Base-by-base conservation (phyloP, 495 filamentous ascomycete genomes). In the Usnea hakonensis region DNA sequence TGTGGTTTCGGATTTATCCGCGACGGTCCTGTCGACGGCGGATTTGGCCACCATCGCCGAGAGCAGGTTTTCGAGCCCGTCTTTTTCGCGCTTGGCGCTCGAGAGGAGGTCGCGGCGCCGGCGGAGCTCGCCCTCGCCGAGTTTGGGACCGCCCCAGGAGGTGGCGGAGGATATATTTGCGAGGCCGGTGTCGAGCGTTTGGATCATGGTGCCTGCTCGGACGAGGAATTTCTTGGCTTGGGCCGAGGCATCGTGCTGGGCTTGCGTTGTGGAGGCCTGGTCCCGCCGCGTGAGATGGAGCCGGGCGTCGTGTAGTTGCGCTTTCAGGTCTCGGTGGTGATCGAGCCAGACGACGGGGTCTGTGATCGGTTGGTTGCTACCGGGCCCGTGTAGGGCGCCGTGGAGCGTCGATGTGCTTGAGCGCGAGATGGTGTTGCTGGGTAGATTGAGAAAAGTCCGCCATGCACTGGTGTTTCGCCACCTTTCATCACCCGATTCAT, bases 281-380 rank as follows among this genome's bases (percentile, higher is more conserved):
- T 98, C 92, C 33, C 92, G 76, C 60, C 83, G 75, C 41, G 86
- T 89, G 0, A 97, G 74, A 67, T 83, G 84, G 61, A 89, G 77
- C 28, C 92, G 73, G 48, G 90, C 91, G 65, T 94, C 89, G 62
- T 96, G 91, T 43, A 98, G 77, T 65, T 87, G 82, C 11, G 76
- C 70, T 74, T 96, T 97, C 76, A 96, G 79, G 70, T 95, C 88
- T 11, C 86, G 77, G 68, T 93, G 87, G 62, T 88, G 79, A 69
- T 97, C 95, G 40, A 96, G 77, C 94, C 94, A 98, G 3, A 89
- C 81, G 0, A 82, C 81, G 13, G 92, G 87, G 69, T 97, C 91
- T 14, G 81, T 84, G 30, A 89, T 84, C 40, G 81, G 62, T 60
- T 74, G 64, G 58, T 76, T 67, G 32, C 74, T 74, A n/a, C 79